Evolutionary conservation across 1,284 basidiomycete genomes (phyloP), one percentile per base, ranked within the genome.

Genomic region (Grifola frondosa): DNA sequence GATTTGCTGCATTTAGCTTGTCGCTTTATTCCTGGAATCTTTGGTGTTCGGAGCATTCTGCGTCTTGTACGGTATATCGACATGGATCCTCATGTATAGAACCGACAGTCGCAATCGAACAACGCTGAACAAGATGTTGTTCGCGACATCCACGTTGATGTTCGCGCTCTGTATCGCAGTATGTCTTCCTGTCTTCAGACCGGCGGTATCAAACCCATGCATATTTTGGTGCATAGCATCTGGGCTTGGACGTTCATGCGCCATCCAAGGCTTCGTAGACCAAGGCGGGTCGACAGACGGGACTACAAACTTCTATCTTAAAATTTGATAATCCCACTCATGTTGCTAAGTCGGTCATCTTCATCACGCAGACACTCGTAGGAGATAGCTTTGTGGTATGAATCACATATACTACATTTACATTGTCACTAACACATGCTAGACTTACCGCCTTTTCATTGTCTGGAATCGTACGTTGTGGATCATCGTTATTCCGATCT

Each of bases 31-130:
- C 22, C 44, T 50, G 16, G 51, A 53, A 39, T 53, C 51, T 34
- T 31, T 53, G 48, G 12, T 53, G 16, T 53, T 50, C 25, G 51
- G 51, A 30, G 51, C 46, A 19, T 53, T 53, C 46, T 42, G 46
- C 30, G 51, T 53, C 21, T 48, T 53, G 31, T 53, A 53, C 24
- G 37, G 39, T 36, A 50, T 53, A 16, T 48, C 51, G 3, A 48
- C 50, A 23, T 53, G 51, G 51, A 53, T 53, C 30, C 46, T 53
- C 10, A 43, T 53, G 22, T 53, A 53, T 44, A 48, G 51, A 46
- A 48, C 49, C 45, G 50, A 45, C 38, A 28, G 40, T 23, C 48
- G 51, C 11, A 42, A 41, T 25, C 22, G 16, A 16, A 46, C 51
- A 3, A 40, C 29, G 0, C 45, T 48, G 25, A 53, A 53, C 46